These are phyloP conservation scores for Coccomyxa sp. DNA, from an alignment of 139 green algal species.

Conservation along the genomic window DNA sequence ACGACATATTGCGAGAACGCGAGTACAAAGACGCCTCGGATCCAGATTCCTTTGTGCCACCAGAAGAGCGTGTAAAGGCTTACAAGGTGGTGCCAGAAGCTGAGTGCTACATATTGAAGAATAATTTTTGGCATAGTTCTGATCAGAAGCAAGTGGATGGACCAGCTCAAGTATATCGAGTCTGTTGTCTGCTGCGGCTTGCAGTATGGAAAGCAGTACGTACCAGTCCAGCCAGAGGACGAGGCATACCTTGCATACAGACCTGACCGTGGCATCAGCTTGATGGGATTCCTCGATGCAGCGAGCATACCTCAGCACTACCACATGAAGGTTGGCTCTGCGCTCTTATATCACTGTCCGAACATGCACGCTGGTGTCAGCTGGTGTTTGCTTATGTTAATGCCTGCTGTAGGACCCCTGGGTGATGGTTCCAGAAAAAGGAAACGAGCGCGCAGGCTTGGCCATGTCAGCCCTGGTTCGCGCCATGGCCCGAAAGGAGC, in stretches of 20 bases:
- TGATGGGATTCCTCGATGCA: constrained; percentile 7
- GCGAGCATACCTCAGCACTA: constrained; percentile 9
- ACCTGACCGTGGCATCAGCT: constrained; percentile 9
- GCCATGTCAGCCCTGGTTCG: constrained; percentile 12
- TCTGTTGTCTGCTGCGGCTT: not conserved
- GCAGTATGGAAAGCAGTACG: constrained; percentile 22
- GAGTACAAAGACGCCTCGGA: constrained; percentile 18
- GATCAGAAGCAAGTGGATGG: not conserved
- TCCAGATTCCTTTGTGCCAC: constrained; percentile 8
- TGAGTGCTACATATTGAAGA: not conserved
- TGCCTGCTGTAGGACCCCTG: constrained; percentile 12
- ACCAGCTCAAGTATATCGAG: not conserved
- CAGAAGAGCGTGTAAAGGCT: constrained; percentile 11
- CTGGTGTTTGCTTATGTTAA: not conserved
- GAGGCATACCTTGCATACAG: constrained; percentile 1
- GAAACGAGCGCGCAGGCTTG: not conserved
- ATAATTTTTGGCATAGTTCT: not conserved
- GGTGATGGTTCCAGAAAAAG: constrained; percentile 16
- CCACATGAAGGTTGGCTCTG: constrained; percentile 14
- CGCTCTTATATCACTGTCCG: not conserved
- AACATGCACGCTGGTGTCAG: not conserved
- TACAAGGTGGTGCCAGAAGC: constrained; percentile 10
- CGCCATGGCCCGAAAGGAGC: not conserved
- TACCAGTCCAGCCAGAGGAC: constrained; percentile 7
- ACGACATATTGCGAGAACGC: constrained; percentile 6